These are phyloP conservation scores for Epichloe coenophiala DNA, from an alignment of 2,329 filamentous ascomycete species.

Conservation along the genomic window DNA sequence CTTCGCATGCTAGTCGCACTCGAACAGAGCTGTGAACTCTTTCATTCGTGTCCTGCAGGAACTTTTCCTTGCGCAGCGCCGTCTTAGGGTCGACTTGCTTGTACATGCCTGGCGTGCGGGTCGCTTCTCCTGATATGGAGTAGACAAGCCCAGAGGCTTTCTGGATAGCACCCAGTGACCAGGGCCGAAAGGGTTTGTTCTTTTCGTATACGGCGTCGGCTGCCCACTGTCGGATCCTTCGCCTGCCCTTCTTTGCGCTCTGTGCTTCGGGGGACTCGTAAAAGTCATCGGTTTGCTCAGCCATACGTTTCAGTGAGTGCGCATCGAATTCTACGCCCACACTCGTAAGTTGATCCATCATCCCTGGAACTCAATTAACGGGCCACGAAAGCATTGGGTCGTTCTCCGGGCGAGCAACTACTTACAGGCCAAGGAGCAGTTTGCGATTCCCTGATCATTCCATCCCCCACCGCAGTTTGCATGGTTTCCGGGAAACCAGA, in stretches of 20 bases:
- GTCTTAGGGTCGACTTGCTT: conserved; percentile 28
- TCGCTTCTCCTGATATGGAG: conserved; percentile 27
- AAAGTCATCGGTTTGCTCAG: conserved; percentile 19
- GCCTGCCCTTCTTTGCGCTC: conserved; percentile 5
- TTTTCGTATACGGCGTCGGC: conserved; percentile 31
- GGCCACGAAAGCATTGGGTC: neutral
- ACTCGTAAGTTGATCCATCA: conserved; percentile 42
- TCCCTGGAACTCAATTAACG: conserved; percentile 23
- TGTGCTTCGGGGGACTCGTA: conserved; percentile 14
- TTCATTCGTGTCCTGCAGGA: conserved; percentile 39
- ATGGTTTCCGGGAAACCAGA: conserved; percentile 61
- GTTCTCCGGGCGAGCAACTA: neutral
- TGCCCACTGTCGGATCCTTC: conserved; percentile 26
- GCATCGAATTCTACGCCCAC: conserved; percentile 36
- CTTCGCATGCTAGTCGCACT: conserved; percentile 36
- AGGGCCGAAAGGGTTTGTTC: conserved; percentile 34
- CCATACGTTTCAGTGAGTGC: conserved; percentile 26
- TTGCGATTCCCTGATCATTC: conserved; percentile 33
- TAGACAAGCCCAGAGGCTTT: conserved; percentile 27
- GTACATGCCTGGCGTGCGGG: conserved; percentile 35
- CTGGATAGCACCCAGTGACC: conserved; percentile 32
- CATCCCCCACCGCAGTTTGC: conserved; percentile 59
- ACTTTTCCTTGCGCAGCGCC: conserved; percentile 21
- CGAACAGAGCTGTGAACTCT: conserved; percentile 40
- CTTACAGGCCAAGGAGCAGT: conserved; percentile 26